Base-by-base conservation (phyloP, 23 red algal species). In the Rhodosorus marinus region DNA sequence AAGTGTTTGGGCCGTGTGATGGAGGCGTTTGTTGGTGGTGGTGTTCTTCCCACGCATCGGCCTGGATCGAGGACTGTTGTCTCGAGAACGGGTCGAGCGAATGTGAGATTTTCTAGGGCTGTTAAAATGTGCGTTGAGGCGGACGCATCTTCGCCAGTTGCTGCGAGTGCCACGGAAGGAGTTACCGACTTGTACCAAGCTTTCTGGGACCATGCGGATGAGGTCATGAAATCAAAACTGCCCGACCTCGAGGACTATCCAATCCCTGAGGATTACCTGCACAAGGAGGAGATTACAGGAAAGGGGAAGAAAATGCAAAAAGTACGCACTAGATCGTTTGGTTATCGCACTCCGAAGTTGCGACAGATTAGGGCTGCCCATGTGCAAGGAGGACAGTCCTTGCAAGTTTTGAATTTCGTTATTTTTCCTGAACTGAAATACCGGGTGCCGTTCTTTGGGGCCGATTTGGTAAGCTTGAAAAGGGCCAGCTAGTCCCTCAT, bases 381-480 rank as follows among this genome's bases (percentile, higher is more conserved):
- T 59, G 83, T 92, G 24, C 83, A 80, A 31, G 83, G 83, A 8
- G 83, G 74, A 19, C 28, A 38, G 33, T 29, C 56, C 49, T 46
- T 92, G 60, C 83, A 92, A 62, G 83, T 92, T n/a, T 63, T 92
- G 6, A 92, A 92, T 51, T 92, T 71, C 64, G 83, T 92, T 41
- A 92, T 92, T 19, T 81, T 92, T 46, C 83, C 83, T 5, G 59
- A 53, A 26, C 62, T 80, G 67, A 46, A 80, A 24, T 92, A 92
- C 55, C 59, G 69, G 26, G 53, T 92, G 33, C 83, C 83, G 8
- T 92, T 92, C 49, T 92, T 92, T 42, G 83, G 83, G 5, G 83
- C 83, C 26, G 83, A 92, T 67, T 69, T 92, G 4, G 83, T 92
- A 32, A n/a, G n/a, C n/a, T n/a, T n/a, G n/a, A n/a, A n/a, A n/a